Evolutionary conservation across 495 filamentous ascomycete genomes (phyloP).

Genomic region (Penicillium paradoxum): DNA sequence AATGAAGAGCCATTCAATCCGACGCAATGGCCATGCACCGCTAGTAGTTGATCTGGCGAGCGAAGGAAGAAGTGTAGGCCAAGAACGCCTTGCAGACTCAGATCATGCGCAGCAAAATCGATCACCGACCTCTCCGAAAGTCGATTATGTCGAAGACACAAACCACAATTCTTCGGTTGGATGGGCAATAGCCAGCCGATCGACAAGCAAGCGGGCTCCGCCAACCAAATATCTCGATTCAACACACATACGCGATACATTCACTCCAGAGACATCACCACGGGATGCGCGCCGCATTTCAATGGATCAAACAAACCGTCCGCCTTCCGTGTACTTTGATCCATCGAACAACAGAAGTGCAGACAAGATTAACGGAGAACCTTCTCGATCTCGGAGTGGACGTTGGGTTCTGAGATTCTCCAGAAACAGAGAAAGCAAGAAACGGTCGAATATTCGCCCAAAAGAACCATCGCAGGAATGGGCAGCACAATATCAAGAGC

Average conservation of each 20-base stretch:
- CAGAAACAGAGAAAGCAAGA: constrained; percentile 11
- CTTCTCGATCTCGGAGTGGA: constrained; percentile 10
- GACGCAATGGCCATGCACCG: not conserved
- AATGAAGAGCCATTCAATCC: not conserved
- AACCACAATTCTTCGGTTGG: not conserved
- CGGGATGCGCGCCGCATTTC: not conserved
- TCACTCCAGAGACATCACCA: not conserved
- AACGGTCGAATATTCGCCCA: constrained; percentile 4
- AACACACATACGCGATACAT: not conserved
- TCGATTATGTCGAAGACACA: constrained; percentile 2
- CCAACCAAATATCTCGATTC: not conserved
- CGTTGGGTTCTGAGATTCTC: constrained; percentile 16
- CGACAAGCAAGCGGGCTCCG: not conserved
- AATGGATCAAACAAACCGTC: not conserved
- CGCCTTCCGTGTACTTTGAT: not conserved
- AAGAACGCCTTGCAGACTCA: not conserved
- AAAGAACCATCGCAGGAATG: constrained; percentile 14
- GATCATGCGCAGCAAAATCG: not conserved
- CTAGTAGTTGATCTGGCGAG: not conserved
- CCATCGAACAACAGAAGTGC: not conserved
- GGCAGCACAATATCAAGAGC: constrained; percentile 10
- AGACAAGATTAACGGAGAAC: constrained; percentile 7
- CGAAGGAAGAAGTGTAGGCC: not conserved
- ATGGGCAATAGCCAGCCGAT: not conserved
- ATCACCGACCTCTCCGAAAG: not conserved